These are phyloP conservation scores for Fusarium nanum DNA, from an alignment of 2,329 filamentous ascomycete species.

Conservation along the genomic window DNA sequence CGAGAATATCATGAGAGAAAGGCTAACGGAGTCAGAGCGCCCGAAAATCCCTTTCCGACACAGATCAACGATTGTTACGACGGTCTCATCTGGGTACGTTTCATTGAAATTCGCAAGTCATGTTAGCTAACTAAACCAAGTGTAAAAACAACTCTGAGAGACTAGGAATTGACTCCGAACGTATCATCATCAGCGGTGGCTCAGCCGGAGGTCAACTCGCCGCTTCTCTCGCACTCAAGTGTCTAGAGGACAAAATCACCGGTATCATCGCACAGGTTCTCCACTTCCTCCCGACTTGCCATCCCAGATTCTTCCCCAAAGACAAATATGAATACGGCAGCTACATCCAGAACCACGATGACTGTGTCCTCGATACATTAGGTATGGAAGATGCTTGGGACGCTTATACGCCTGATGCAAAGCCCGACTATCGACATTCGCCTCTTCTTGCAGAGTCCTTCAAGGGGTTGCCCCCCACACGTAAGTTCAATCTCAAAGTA, in stretches of 20 bases:
- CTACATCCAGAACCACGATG: conserved; percentile 36
- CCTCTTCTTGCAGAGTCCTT: conserved; percentile 36
- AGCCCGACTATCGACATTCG: conserved; percentile 36
- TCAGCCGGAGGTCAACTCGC: conserved; percentile 42
- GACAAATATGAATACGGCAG: conserved; percentile 43
- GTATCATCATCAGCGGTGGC: conserved; percentile 37
- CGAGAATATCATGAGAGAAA: no score
- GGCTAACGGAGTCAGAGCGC: conserved; percentile 9
- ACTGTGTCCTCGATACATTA: conserved; percentile 10
- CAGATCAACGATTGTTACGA: conserved; percentile 42
- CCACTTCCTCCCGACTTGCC: conserved; percentile 37
- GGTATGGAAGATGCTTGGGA: conserved; percentile 29
- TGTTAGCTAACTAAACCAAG: background rate
- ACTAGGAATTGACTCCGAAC: conserved; percentile 33
- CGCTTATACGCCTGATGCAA: conserved; percentile 6
- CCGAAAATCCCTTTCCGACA: conserved; percentile 39
- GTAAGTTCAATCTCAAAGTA: background rate
- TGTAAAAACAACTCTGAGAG: conserved; percentile 36
- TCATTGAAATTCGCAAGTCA: rapidly evolving
- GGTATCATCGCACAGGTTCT: conserved; percentile 41
- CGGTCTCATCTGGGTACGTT: conserved; percentile 40
- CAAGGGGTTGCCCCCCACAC: conserved; percentile 28
- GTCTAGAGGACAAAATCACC: conserved; percentile 19
- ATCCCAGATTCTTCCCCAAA: conserved; percentile 40
- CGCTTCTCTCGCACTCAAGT: conserved; percentile 28